Percentiles rank a stretch among this genome's conserved stretches.
Conservation (phyloP, 495 filamentous ascomycete species). For the Xylaria telfairii region DNA sequence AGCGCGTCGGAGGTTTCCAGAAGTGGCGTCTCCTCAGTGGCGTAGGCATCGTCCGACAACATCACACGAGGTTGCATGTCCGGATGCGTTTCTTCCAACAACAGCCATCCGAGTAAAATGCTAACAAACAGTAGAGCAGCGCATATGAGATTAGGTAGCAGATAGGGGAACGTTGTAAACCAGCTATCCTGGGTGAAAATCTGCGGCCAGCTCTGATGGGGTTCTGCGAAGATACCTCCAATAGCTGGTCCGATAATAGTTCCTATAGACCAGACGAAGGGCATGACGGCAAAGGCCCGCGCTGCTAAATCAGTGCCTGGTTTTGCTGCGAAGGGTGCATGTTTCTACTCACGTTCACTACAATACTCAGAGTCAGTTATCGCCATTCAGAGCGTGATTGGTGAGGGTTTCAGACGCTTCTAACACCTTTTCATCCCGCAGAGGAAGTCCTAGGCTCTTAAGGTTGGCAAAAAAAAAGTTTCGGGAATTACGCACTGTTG, state of each 20-base stretch:
- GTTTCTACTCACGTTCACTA: conserved; percentile 68
- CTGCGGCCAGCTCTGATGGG: conserved; percentile 69
- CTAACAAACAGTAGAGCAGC: conserved; percentile 72
- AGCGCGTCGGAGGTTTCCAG: conserved; percentile 74
- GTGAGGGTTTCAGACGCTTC: too few species aligned
- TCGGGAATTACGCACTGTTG: conserved; percentile 54
- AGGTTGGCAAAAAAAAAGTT: too few species aligned
- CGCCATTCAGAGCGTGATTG: too few species aligned
- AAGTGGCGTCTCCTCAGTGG: conserved; percentile 69
- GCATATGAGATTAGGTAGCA: conserved; percentile 82
- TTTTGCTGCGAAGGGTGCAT: background rate
- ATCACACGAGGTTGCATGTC: conserved; percentile 70
- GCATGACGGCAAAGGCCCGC: conserved; percentile 81
- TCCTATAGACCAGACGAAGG: conserved; percentile 86
- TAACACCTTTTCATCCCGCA: too few species aligned
- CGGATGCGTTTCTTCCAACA: conserved; percentile 81
- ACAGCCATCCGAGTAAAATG: conserved; percentile 74
- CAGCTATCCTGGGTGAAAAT: conserved; percentile 66
- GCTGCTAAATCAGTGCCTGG: conserved; percentile 55
- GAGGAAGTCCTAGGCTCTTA: too few species aligned
- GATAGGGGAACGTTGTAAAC: conserved; percentile 80
- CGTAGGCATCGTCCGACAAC: conserved; percentile 58
- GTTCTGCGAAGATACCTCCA: conserved; percentile 78
- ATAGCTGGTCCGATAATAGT: conserved; percentile 85
- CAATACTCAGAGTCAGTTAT: too few species aligned